Evolutionary conservation across 2,329 filamentous ascomycete species (phyloP).

Genomic region (Plectosphaerella sp.): DNA sequence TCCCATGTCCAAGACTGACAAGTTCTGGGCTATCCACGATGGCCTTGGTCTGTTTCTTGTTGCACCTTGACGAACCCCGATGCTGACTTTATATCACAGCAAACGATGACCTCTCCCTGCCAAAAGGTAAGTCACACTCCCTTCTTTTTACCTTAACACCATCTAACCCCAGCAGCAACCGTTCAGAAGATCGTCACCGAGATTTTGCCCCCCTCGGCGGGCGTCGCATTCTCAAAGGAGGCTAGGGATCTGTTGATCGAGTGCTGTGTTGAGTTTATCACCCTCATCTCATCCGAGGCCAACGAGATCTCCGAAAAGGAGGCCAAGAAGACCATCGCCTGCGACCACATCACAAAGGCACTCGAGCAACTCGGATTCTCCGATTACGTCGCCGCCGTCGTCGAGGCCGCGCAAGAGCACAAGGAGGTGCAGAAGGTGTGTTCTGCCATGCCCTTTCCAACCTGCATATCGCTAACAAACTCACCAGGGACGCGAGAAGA

Average conservation of each 20-base stretch:
- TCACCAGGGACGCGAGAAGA: constrained; percentile 88
- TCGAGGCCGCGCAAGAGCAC: constrained; percentile 83
- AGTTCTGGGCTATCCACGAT: background rate
- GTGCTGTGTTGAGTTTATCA: constrained; percentile 99
- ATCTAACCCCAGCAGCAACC: constrained; percentile 40
- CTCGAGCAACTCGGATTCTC: constrained; percentile 88
- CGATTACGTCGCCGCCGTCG: constrained; percentile 84
- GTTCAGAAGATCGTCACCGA: constrained; percentile 89
- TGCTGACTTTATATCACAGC: constrained; percentile 38
- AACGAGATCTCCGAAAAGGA: constrained; percentile 99
- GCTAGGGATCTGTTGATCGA: constrained; percentile 93
- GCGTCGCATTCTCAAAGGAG: constrained; percentile 89
- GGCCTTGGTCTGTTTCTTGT: background rate
- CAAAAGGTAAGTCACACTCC: constrained; percentile 47
- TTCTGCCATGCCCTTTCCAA: background rate
- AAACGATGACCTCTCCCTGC: constrained; percentile 60
- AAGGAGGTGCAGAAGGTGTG: constrained; percentile 87
- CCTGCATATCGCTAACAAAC: constrained; percentile 5
- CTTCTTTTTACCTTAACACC: constrained; percentile 9
- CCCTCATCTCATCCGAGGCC: constrained; percentile 94
- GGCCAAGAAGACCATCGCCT: constrained; percentile 98
- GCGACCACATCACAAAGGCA: constrained; percentile 94
- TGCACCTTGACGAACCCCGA: background rate
- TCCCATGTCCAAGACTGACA: background rate
- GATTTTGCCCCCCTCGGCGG: constrained; percentile 72